These are phyloP conservation scores for Leucoagaricus sp. DNA, from an alignment of 1,284 basidiomycete genomes.

Conservation along the genomic window DNA sequence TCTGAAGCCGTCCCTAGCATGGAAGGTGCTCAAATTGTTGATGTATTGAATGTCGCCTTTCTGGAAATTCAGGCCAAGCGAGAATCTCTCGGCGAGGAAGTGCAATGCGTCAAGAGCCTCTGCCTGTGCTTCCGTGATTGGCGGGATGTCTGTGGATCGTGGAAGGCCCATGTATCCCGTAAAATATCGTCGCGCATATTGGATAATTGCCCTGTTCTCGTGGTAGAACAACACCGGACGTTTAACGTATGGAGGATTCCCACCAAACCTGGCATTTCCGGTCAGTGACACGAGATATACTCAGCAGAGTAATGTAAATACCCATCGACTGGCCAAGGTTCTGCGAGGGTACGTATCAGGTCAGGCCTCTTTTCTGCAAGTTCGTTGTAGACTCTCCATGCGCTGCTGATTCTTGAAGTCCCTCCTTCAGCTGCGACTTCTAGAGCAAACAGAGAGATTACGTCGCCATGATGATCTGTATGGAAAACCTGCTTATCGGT, in stretches of 20 bases:
- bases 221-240: conserved; percentile 40
- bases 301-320: conserved; percentile 19
- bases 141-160: conserved; percentile 34
- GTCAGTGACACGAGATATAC: not conserved
- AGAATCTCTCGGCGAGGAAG: conserved; percentile 40
- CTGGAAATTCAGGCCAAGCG: conserved; percentile 41
- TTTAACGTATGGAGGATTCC: conserved; percentile 30
- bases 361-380: conserved; percentile 42
- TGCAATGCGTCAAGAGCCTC: conserved; percentile 44
- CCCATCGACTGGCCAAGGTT: conserved; percentile 42
- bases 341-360: conserved; percentile 38
- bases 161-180: conserved; percentile 33
- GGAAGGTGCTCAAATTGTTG: conserved; percentile 42
- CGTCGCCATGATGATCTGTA: conserved; percentile 39
- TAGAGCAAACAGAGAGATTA: conserved; percentile 40
- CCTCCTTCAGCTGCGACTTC: conserved; percentile 40
- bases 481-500: conserved; percentile 47
- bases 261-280: conserved; percentile 33
- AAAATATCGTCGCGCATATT: conserved; percentile 43
- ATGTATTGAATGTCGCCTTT: conserved; percentile 49
- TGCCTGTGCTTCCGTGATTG: conserved; percentile 45
- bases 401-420: conserved; percentile 40
- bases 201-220: conserved; percentile 38
- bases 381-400: conserved; percentile 43
- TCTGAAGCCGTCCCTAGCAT: conserved; percentile 41